Percentiles rank a stretch among this genome's conserved stretches.
Conservation (phyloP, 2,329 filamentous ascomycete genomes). For the Metarhizium robertsii region DNA sequence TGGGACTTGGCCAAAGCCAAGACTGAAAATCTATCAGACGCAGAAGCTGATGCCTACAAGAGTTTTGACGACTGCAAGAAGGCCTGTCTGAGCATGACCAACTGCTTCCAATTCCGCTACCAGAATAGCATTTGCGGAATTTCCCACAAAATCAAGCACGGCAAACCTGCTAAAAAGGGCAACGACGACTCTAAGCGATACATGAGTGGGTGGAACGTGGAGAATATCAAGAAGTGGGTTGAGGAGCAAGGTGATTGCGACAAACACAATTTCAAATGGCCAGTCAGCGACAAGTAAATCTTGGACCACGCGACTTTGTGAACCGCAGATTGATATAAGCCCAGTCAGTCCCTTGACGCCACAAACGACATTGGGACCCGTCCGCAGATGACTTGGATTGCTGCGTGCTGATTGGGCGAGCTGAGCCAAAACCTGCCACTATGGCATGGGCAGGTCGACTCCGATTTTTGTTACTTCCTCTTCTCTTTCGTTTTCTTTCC, state of each 20-base stretch:
- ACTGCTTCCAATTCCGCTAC: constrained; percentile 34
- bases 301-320: not conserved
- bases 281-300: not conserved
- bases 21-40: constrained; percentile 20
- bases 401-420: no score
- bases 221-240: constrained; percentile 32
- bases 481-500: no score
- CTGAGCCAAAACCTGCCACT: no score
- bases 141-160: constrained; percentile 26
- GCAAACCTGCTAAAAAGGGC: constrained; percentile 24
- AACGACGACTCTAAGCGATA: constrained; percentile 19
- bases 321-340: not conserved
- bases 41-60: constrained; percentile 31
- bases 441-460: no score
- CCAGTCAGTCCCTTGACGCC: no score
- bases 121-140: constrained; percentile 28
- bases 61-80: constrained; percentile 32
- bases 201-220: constrained; percentile 32
- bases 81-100: constrained; percentile 29
- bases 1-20: constrained; percentile 23
- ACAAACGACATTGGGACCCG: no score
- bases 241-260: constrained; percentile 25
- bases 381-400: no score
- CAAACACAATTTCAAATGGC: constrained; percentile 4
- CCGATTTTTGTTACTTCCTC: no score